These are phyloP conservation scores for Solanum hybrid DNA, from an alignment of 305 asterid genomes.

Conservation along the genomic window DNA sequence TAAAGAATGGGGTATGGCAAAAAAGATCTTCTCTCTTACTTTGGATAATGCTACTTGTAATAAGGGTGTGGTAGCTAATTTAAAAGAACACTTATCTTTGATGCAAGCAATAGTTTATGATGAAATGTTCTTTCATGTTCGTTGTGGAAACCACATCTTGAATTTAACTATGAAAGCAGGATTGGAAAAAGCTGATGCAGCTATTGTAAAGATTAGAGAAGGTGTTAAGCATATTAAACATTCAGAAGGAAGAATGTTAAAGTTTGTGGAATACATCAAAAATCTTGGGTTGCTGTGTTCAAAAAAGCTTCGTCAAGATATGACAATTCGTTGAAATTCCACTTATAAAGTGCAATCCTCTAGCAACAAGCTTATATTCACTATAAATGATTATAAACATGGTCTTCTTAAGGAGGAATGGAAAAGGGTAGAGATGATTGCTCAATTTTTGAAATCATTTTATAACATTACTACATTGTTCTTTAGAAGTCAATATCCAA, in stretches of 20 bases:
- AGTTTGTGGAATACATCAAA: not conserved
- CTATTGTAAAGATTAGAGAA: too few species aligned
- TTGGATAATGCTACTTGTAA: not conserved
- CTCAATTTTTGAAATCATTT: not conserved
- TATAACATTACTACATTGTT: not conserved
- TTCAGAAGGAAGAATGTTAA: not conserved
- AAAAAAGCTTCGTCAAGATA: not conserved
- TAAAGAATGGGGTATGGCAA: not conserved
- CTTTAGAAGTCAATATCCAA: not conserved
- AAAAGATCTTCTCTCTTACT: not conserved
- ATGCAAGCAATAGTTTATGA: not conserved
- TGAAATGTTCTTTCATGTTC: not conserved
- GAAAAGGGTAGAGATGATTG: not conserved
- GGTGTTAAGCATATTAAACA: not conserved
- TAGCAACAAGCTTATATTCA: not conserved
- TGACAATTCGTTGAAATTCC: not conserved
- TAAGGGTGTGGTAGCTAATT: not conserved
- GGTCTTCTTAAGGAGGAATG: not conserved
- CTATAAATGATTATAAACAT: not conserved
- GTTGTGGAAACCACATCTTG: not conserved
- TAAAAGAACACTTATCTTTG: not conserved
- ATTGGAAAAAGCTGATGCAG: too few species aligned
- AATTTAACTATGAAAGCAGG: too few species aligned
- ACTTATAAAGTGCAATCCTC: not conserved
- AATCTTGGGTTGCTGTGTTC: not conserved